phyloP scores from a whole-genome alignment of 768 basidiomycete species.

The Phlebiopsis flavidoalba region DNA sequence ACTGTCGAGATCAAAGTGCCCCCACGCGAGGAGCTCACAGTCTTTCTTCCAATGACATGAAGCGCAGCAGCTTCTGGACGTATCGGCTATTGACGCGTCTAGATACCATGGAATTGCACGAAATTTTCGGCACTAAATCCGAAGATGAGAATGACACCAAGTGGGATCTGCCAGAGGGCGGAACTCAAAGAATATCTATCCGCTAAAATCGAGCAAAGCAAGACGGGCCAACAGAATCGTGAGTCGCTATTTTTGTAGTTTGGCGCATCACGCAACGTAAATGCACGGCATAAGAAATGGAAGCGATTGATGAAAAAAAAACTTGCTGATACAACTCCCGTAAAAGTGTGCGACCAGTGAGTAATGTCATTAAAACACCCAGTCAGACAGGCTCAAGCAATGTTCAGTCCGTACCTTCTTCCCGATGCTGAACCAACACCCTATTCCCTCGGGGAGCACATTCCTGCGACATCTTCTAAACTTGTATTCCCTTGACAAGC shows the following conservation, averaged over 20 bases:
- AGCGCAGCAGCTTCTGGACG: conserved; percentile 59
- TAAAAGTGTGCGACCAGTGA: conserved; percentile 66
- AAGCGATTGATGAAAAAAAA: conserved; percentile 56
- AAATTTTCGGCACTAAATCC: conserved; percentile 35
- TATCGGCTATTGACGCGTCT: conserved; percentile 49
- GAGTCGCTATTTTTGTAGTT: conserved; percentile 5
- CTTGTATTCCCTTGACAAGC: conserved; percentile 53
- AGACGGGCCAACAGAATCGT: conserved; percentile 28
- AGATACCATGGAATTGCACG: conserved; percentile 41
- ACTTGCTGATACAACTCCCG: conserved; percentile 69
- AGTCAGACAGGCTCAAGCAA: not conserved
- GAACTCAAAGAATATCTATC: conserved; percentile 37
- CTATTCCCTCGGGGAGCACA: conserved; percentile 47
- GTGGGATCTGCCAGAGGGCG: conserved; percentile 30
- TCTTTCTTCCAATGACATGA: conserved; percentile 56
- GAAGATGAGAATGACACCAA: conserved; percentile 26
- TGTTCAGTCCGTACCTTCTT: conserved; percentile 46
- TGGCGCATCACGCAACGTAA: not conserved
- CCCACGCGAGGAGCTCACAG: conserved; percentile 50
- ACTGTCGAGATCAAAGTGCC: conserved; percentile 45
- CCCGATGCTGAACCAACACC: conserved; percentile 44
- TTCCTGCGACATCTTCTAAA: conserved; percentile 53
- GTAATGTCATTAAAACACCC: conserved; percentile 11
- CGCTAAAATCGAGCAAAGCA: conserved; percentile 30
- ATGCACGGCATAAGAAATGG: conserved; percentile 36